A percentile compares a stretch with the other conserved stretches of the same genome.
Evolutionary conservation across 1,284 basidiomycete species (phyloP).

Genomic region (Rhodotorula glutinis): DNA sequence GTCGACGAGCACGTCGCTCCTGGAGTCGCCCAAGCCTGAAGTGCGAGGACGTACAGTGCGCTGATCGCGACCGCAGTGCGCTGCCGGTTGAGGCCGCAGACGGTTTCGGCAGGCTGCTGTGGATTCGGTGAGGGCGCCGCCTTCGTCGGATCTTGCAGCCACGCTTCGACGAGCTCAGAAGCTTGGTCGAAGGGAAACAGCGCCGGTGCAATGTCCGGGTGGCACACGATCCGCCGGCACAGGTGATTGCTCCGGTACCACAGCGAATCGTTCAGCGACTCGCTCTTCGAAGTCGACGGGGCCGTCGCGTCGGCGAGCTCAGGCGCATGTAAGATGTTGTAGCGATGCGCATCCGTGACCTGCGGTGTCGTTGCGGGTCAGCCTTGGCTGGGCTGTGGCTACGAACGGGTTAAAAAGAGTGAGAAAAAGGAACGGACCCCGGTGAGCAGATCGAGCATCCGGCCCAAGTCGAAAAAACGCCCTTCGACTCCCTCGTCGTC

Average conservation of each 20-base stretch:
- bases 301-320: not conserved
- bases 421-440: conserved; percentile 15
- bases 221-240: too few relatives aligned
- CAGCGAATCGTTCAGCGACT: conserved; percentile 7
- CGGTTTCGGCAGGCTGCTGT: too few relatives aligned
- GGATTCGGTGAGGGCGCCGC: too few relatives aligned
- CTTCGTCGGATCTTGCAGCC: too few relatives aligned
- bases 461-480: conserved; percentile 16
- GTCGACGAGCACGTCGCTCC: not conserved
- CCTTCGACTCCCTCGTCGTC: conserved; percentile 32
- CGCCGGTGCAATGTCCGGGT: too few relatives aligned
- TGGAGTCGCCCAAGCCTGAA: conserved; percentile 18
- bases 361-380: not conserved
- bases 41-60: conserved; percentile 30
- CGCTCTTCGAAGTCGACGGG: not conserved
- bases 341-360: conserved; percentile 36
- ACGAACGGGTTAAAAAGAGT: too few relatives aligned
- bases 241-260: conserved; percentile 10
- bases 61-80: conserved; percentile 22
- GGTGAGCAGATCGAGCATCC: conserved; percentile 32
- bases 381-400: too few relatives aligned
- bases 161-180: too few relatives aligned
- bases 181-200: too few relatives aligned
- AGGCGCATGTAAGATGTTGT: conserved; percentile 25
- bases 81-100: not conserved